These are phyloP conservation scores for Rosa chinensis DNA, from an alignment of 306 rosid genomes.

Conservation along the genomic window DNA sequence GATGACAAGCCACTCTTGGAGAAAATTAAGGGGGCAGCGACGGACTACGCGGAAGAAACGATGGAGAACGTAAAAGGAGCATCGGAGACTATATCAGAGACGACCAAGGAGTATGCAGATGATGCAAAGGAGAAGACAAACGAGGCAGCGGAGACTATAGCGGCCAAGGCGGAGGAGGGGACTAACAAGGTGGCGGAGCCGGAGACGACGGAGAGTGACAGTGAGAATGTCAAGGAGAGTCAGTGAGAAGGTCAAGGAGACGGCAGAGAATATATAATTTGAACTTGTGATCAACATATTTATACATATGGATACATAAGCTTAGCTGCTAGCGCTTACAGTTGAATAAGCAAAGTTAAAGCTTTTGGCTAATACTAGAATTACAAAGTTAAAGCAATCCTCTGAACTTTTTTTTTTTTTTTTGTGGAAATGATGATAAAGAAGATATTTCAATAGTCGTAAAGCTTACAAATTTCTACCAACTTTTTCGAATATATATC, in stretches of 20 bases:
- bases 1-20: constrained; percentile 21
- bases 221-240: background rate
- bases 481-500: too few relatives aligned
- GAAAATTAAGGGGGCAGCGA: constrained; percentile 15
- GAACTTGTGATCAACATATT: background rate
- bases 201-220: constrained; percentile 36
- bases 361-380: background rate
- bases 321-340: background rate
- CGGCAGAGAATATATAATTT: constrained; percentile 24
- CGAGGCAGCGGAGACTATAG: constrained; percentile 13
- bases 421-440: background rate
- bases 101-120: constrained; percentile 46
- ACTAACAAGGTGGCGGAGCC: constrained; percentile 2
- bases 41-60: background rate
- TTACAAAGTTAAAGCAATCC: background rate
- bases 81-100: constrained; percentile 15
- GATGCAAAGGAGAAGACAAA: constrained; percentile 34
- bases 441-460: background rate
- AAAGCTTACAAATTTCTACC: background rate
- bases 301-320: background rate
- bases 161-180: constrained; percentile 32
- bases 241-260: constrained; percentile 21
- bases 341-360: too few relatives aligned
- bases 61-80: constrained; percentile 14
- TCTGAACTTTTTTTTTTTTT: background rate